Evolutionary conservation across 805 yeast genomes (phyloP), one percentile per base, ranked within the genome.

Genomic region (Sugiyamaella smithiae): DNA sequence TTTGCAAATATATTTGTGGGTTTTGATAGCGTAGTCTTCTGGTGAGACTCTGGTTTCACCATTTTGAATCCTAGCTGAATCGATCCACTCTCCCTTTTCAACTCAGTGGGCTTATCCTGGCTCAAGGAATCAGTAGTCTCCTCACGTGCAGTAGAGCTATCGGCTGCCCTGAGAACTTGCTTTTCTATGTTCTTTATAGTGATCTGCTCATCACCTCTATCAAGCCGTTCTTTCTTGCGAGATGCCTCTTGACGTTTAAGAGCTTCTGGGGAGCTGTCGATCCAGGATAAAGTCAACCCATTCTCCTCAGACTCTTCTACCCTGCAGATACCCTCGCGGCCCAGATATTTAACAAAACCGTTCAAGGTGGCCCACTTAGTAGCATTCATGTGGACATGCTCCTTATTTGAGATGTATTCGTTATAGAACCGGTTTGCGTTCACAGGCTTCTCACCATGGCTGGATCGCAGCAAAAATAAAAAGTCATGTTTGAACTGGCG

Each of bases 341-440:
- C 83, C 54, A 90, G 66, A 55, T 78, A 69, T 50, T 77, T 75
- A 17, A 88, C 74, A 61, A 91, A 88, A 35, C 78, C 75, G 0
- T 88, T 77, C 41, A 93, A 67, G 1, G 85, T 77, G 2, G 74
- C 65, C 88, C 95, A 93, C 50, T 74, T 74, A 0, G 99, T 93
- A 1, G 97, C 82, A 58, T 88, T 89, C 84, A 93, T 80, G 65
- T 91, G 99, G 8, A 89, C 71, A 65, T 93, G 98, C 49, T 86
- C 80, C 59, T 80, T 80, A 63, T 91, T 87, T 51, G 77, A 75
- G 49, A 93, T 91, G 61, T 84, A 84, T 62, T 90, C 97, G 61
- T 90, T 95, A 69, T 93, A 93, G 60, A 88, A 88, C 61, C 81
- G 77, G 68, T 93, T 93, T 2, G 89, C 91, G 49, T 82, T 82